phyloP scores from a whole-genome alignment of 768 basidiomycete species.

The Suillus brevipes region DNA sequence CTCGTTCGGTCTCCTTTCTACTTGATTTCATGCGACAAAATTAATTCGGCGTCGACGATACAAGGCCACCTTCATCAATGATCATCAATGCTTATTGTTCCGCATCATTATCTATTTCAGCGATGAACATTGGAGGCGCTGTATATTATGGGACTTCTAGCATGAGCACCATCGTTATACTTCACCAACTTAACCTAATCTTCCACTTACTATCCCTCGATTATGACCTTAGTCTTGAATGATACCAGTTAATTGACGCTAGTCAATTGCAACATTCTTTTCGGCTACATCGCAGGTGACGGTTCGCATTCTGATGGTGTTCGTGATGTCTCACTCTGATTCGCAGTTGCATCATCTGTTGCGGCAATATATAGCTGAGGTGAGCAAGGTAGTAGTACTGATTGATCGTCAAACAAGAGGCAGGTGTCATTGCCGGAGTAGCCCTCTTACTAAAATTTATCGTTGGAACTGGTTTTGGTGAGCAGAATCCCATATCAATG shows the following conservation, averaged over 20 bases:
- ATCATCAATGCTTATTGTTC: neutral
- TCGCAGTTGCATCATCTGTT: neutral
- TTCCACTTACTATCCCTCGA: neutral
- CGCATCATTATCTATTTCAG: neutral
- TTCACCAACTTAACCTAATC: neutral
- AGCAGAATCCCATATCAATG: neutral
- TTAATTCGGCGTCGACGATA: neutral
- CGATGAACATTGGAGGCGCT: neutral
- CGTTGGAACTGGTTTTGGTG: neutral
- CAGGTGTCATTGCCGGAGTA: neutral
- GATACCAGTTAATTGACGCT: neutral
- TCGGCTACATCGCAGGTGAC: neutral
- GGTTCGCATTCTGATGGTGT: neutral
- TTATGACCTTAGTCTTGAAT: neutral
- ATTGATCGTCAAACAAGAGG: neutral
- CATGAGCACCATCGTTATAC: neutral
- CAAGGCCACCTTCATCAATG: neutral
- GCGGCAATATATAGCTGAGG: neutral
- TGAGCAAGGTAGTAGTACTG: neutral
- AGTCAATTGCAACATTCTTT: neutral
- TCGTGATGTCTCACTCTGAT: neutral
- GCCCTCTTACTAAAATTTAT: neutral
- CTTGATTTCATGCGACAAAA: neutral
- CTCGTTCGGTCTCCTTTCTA: neutral
- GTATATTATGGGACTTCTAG: neutral